Conservation (phyloP, 2,329 filamentous ascomycete species). For the Colletotrichum somersetense region DNA sequence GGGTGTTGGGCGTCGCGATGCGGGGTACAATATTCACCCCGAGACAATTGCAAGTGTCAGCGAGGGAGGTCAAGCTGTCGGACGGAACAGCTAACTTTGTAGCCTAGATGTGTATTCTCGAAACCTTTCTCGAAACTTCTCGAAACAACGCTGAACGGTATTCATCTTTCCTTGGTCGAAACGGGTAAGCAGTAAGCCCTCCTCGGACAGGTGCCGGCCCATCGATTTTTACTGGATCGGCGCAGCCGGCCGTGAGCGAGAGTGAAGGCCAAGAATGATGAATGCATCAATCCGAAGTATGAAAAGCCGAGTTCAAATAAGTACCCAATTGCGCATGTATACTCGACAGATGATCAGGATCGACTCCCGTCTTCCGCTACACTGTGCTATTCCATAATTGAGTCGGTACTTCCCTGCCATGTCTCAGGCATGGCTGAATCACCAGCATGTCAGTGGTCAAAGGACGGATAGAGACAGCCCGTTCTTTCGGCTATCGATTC, state of each 20-base stretch:
- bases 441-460: conserved; percentile 24
- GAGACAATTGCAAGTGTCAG: background rate
- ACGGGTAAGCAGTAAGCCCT: background rate
- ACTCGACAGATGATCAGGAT: background rate
- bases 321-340: background rate
- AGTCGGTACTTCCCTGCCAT: background rate
- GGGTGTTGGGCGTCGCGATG: background rate
- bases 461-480: conserved; percentile 2
- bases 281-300: conserved; percentile 2
- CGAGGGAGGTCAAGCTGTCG: background rate
- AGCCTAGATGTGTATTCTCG: background rate
- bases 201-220: background rate
- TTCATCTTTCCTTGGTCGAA: too few relatives aligned
- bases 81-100: too few relatives aligned
- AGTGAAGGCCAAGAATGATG: background rate
- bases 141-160: background rate
- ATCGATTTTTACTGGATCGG: background rate
- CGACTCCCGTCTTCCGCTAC: background rate
- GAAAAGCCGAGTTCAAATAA: background rate
- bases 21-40: background rate
- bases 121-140: background rate
- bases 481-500: conserved; percentile 15
- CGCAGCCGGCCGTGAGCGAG: background rate
- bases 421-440: conserved; percentile 35
- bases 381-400: conserved; percentile 7